Evolutionary conservation across 2,329 filamentous ascomycete species (phyloP).

Genomic region (Neodidymelliopsis sp.): DNA sequence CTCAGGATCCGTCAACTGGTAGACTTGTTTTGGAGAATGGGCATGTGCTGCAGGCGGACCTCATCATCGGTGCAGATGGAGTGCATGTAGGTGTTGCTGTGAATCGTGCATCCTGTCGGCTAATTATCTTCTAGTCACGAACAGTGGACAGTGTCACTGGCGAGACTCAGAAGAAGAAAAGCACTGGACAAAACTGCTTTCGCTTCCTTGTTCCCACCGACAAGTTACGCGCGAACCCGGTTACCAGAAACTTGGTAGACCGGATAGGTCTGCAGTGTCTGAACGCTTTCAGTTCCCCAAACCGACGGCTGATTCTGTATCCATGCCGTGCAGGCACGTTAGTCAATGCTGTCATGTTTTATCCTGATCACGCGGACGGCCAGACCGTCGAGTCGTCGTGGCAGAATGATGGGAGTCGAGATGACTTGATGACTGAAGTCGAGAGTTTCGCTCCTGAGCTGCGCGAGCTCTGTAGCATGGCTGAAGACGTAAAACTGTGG

Average conservation of each 20-base stretch:
- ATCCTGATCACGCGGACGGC: no score
- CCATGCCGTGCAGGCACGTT: not conserved
- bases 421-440: not conserved
- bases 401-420: not conserved
- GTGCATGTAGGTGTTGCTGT: not conserved
- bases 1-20: not conserved
- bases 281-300: not conserved
- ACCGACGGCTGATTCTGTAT: not conserved
- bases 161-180: not conserved
- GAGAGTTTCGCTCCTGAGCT: not conserved
- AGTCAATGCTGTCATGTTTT: not conserved
- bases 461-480: not conserved
- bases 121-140: not conserved
- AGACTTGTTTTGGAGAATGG: not conserved
- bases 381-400: no score
- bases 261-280: not conserved
- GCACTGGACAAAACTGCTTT: conserved; percentile 7
- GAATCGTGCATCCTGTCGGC: no score
- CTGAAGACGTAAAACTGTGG: conserved; percentile 2
- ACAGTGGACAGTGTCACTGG: not conserved
- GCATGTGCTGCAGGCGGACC: not conserved
- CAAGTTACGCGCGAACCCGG: not conserved
- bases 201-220: conserved; percentile 5
- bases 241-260: not conserved
- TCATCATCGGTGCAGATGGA: not conserved